Evolutionary conservation across 495 filamentous ascomycete genomes (phyloP).

Genomic region (Trichoderma asperelloides): DNA sequence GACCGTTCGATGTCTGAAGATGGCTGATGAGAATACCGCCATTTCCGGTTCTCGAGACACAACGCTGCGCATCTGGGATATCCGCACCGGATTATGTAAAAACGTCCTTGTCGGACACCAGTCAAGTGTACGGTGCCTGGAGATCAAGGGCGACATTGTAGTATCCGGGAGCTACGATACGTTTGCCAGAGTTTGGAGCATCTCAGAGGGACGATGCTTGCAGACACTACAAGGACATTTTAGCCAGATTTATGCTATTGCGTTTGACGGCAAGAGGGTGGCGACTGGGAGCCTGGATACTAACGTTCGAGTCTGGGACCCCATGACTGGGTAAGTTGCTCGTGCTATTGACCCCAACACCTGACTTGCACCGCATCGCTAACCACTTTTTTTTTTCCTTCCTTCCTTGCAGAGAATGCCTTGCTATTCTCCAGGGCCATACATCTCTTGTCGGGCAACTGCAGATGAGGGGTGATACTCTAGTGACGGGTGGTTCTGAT

Average conservation of each 20-base stretch:
- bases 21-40: slow-evolving; percentile 86
- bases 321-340: slow-evolving; percentile 64
- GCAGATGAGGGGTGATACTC: slow-evolving; percentile 86
- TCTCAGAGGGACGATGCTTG: slow-evolving; percentile 83
- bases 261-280: slow-evolving; percentile 85
- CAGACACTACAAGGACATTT: slow-evolving; percentile 90
- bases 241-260: slow-evolving; percentile 97
- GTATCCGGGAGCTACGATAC: slow-evolving; percentile 97
- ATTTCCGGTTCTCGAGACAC: slow-evolving; percentile 96
- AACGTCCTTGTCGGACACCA: slow-evolving; percentile 94
- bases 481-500: slow-evolving; percentile 94
- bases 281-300: slow-evolving; percentile 97
- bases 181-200: slow-evolving; percentile 94
- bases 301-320: slow-evolving; percentile 95
- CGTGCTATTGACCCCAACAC: slow-evolving; percentile 10
- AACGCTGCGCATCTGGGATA: slow-evolving; percentile 90
- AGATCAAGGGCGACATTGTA: slow-evolving; percentile 89
- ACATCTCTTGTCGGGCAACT: slow-evolving; percentile 96
- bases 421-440: slow-evolving; percentile 92
- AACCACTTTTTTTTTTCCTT: not conserved
- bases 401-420: slow-evolving; percentile 50
- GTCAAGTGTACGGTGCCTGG: slow-evolving; percentile 90
- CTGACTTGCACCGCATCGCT: slow-evolving; percentile 1
- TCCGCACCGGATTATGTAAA: slow-evolving; percentile 72
- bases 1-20: slow-evolving; percentile 93